A percentile compares a stretch with the other conserved stretches of the same genome.
Conservation (phyloP, 2,329 filamentous ascomycete species). For the Colletotrichum musae region DNA sequence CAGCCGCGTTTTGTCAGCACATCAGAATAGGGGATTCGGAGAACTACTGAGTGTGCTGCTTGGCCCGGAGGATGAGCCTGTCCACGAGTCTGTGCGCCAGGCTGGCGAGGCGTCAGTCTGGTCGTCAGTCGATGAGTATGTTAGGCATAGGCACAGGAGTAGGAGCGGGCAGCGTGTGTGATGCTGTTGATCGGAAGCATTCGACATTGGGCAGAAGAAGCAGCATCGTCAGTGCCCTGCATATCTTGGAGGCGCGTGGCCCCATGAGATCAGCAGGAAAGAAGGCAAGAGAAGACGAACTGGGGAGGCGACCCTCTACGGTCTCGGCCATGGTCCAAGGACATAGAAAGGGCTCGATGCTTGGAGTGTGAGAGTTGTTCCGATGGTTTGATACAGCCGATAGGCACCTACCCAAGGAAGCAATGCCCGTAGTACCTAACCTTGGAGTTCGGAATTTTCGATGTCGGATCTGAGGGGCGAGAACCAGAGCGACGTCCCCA, state of each 20-base stretch:
- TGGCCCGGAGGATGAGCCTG: too few species aligned
- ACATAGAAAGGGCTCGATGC: too few species aligned
- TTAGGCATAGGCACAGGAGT: neutral
- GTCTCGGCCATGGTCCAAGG: too few species aligned
- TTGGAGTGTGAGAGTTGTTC: too few species aligned
- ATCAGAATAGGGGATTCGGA: neutral
- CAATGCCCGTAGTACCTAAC: too few species aligned
- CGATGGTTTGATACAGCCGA: conserved; percentile 3
- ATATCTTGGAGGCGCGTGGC: neutral
- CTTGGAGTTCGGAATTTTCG: conserved; percentile 10
- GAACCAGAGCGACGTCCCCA: conserved; percentile 10
- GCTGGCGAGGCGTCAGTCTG: too few species aligned
- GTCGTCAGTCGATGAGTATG: too few species aligned
- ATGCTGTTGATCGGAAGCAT: neutral
- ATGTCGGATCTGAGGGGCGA: conserved; percentile 15
- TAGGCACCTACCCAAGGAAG: too few species aligned
- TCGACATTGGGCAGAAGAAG: neutral
- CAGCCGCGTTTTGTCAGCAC: conserved; percentile 21
- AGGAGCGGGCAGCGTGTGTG: neutral
- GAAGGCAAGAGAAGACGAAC: neutral
- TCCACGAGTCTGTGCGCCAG: too few species aligned
- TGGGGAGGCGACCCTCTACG: neutral
- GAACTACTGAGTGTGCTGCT: neutral
- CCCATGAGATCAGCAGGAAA: neutral
- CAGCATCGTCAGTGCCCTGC: neutral